phyloP scores from a whole-genome alignment of 768 basidiomycete genomes.

The Cystofilobasidium capitatum region DNA sequence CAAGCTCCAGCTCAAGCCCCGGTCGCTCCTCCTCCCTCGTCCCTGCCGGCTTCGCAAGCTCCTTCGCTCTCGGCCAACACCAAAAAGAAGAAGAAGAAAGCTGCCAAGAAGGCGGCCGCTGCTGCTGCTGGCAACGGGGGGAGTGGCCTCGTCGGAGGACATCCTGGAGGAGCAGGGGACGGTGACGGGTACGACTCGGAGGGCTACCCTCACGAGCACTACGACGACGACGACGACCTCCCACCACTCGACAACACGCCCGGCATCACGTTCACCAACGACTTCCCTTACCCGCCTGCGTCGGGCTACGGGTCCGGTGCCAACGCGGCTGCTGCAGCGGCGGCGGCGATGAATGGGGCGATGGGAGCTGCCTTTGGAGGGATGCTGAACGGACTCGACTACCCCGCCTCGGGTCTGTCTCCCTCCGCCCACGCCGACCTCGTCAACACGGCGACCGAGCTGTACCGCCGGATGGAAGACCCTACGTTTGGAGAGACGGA shows the following conservation, averaged over 20 bases:
- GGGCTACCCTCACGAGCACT: slow-evolving; percentile 37
- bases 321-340: slow-evolving; percentile 43
- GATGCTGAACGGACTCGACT: slow-evolving; percentile 25
- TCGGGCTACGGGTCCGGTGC: slow-evolving; percentile 48
- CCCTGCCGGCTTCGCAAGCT: slow-evolving; percentile 5
- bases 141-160: slow-evolving; percentile 32
- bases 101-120: slow-evolving; percentile 36
- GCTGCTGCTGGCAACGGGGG: slow-evolving; percentile 22
- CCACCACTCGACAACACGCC: slow-evolving; percentile 32
- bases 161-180: slow-evolving; percentile 35
- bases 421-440: slow-evolving; percentile 50
- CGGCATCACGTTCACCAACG: slow-evolving; percentile 22
- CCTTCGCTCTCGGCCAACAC: slow-evolving; percentile 37
- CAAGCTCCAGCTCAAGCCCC: slow-evolving; percentile 14
- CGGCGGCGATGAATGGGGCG: slow-evolving; percentile 29
- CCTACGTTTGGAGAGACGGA: slow-evolving; percentile 45
- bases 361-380: slow-evolving; percentile 28
- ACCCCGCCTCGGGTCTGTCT: slow-evolving; percentile 21
- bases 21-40: not conserved
- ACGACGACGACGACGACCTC: slow-evolving; percentile 32
- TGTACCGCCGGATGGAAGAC: slow-evolving; percentile 38
- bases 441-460: slow-evolving; percentile 53
- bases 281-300: slow-evolving; percentile 44
- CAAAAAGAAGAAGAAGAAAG: slow-evolving; percentile 46
- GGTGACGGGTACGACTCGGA: slow-evolving; percentile 32